Evolutionary conservation across 345 rosid species (phyloP).

Genomic region (Tarenaya hassleriana): DNA sequence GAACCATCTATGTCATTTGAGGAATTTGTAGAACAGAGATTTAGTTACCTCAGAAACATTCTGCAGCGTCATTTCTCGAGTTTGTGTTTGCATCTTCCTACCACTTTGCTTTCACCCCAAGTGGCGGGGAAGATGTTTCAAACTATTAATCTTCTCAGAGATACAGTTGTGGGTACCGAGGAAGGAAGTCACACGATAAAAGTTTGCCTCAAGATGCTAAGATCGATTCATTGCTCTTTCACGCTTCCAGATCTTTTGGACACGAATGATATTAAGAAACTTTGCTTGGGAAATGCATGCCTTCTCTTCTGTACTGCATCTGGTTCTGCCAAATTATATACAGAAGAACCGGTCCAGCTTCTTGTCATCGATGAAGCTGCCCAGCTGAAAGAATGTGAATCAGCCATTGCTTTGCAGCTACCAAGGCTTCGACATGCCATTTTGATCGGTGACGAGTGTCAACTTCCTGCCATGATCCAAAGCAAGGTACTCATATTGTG

Average conservation of each 20-base stretch:
- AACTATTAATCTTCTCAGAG: slow-evolving; percentile 20
- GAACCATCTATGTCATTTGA: slow-evolving; percentile 3
- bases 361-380: slow-evolving; percentile 53
- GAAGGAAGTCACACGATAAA: neutral
- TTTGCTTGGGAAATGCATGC: slow-evolving; percentile 33
- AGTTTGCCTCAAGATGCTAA: slow-evolving; percentile 16
- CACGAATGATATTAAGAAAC: neutral
- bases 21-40: slow-evolving; percentile 21
- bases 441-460: slow-evolving; percentile 45
- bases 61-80: slow-evolving; percentile 23
- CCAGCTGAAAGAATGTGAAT: slow-evolving; percentile 53
- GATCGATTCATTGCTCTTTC: slow-evolving; percentile 4
- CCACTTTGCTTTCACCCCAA: slow-evolving; percentile 20
- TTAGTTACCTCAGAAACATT: slow-evolving; percentile 2
- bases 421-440: slow-evolving; percentile 36
- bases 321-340: slow-evolving; percentile 32
- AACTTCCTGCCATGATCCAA: slow-evolving; percentile 44
- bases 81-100: slow-evolving; percentile 36
- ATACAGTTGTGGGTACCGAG: neutral
- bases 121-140: slow-evolving; percentile 24
- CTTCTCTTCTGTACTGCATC: slow-evolving; percentile 44
- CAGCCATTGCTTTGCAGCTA: slow-evolving; percentile 41
- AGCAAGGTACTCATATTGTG: slow-evolving; percentile 31
- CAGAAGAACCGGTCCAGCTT: slow-evolving; percentile 19
- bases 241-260: slow-evolving; percentile 2